phyloP scores from a whole-genome alignment of 2,329 filamentous ascomycete species.

The Parastagonospora avenae region DNA sequence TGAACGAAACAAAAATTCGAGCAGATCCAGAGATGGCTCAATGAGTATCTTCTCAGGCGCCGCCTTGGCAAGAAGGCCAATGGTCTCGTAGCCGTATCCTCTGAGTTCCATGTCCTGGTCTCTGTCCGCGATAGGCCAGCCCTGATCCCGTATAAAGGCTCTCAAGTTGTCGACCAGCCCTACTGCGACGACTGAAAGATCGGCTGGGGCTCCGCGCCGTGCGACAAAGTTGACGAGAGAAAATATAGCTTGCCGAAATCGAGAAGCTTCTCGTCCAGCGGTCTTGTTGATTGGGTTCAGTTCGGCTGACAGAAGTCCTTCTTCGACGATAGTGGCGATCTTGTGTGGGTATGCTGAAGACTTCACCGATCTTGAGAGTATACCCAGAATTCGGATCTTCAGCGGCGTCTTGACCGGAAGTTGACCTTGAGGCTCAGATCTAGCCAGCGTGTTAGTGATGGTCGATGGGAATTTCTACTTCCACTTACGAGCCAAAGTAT shows the following conservation, averaged over 20 bases:
- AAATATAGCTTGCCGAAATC: slow-evolving; percentile 82
- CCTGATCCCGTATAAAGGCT: slow-evolving; percentile 77
- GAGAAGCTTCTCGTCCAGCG: slow-evolving; percentile 73
- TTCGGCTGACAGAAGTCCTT: slow-evolving; percentile 61
- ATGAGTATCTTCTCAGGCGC: slow-evolving; percentile 63
- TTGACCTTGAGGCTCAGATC: slow-evolving; percentile 47
- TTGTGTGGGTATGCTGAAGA: slow-evolving; percentile 72
- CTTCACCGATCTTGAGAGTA: slow-evolving; percentile 76
- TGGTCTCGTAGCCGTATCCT: slow-evolving; percentile 85
- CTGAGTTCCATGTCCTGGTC: slow-evolving; percentile 69
- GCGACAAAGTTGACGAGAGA: slow-evolving; percentile 87
- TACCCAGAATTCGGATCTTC: slow-evolving; percentile 74
- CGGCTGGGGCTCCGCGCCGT: slow-evolving; percentile 66
- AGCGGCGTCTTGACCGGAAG: slow-evolving; percentile 66
- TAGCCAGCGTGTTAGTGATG: slow-evolving; percentile 9
- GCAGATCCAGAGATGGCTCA: slow-evolving; percentile 59
- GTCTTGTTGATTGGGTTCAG: slow-evolving; percentile 43
- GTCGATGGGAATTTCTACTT: background rate
- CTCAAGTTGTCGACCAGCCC: slow-evolving; percentile 71
- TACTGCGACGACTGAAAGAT: slow-evolving; percentile 69
- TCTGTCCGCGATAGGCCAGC: slow-evolving; percentile 72
- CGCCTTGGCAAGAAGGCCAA: slow-evolving; percentile 77
- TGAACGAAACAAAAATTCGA: slow-evolving; percentile 82
- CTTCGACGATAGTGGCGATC: slow-evolving; percentile 71
- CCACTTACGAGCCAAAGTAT: slow-evolving; percentile 63